Base-by-base conservation (phyloP, 179 eudicot genomes). In the Pouteria campechiana region DNA sequence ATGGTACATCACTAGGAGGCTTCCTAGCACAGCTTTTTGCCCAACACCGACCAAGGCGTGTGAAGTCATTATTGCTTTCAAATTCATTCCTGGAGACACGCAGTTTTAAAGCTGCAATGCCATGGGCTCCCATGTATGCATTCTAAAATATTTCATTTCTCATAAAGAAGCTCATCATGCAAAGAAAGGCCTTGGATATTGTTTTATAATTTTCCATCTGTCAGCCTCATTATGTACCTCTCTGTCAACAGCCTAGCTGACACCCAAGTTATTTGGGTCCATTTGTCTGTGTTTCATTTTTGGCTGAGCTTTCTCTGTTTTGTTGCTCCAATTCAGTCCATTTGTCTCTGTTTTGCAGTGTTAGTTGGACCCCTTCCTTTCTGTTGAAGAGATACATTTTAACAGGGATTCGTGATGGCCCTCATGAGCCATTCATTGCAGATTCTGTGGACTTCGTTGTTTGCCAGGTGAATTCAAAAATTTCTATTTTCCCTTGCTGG, bases 401-500 rank as follows among this genome's bases (percentile, higher is more conserved):
- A 46, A 68, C 78, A 20, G 99, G 99, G 35, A 92, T 92, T 36
- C 81, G 71, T 9, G 83, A 74, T 57, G 96, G 92, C 39, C 99
- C 94, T 21, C 99, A 87, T 33, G 99, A 92, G 60, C 99, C 99
- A 37, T 92, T 92, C 53, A 92, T 92, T 44, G 99, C 99, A 28
- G 99, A 92, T 65, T 87, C 99, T 36, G 96, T 92, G 31, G 99
- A 92, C 63, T 92, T 92, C 41, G 96, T 87, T 45, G 99, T 92
- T 62, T 72, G 96, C 45, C 99, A 92, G 99, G 99, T 92, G 42
- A 55, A 39, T 18, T 9, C 48, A 37, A 17, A 7, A 14, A 13
- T 14, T 33, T 43, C 31, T 4, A 3, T 14, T 23, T 22, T 37
- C 2, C 24, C 17, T 3, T 20, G 32, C 45, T 3, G 7, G 3